phyloP scores from a whole-genome alignment of 108 stramenopile genomes.

The Mediolabrus comicus region DNA sequence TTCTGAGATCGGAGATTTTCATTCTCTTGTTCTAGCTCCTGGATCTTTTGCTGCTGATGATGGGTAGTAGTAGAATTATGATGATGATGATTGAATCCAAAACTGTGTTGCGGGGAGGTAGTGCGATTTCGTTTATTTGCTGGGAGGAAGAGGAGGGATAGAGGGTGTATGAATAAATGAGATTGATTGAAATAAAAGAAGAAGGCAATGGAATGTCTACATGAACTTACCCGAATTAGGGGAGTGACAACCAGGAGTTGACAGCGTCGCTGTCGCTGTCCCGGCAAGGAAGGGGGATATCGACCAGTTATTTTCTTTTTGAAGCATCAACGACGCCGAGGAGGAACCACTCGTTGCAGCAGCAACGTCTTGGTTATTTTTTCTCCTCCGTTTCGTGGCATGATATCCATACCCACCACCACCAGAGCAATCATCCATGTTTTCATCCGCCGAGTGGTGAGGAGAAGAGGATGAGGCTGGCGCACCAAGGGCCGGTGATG shows the following conservation, averaged over 20 bases:
- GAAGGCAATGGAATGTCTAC: neutral
- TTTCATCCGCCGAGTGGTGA: conserved; percentile 38
- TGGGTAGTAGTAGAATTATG: neutral
- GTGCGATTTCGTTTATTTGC: conserved; percentile 1
- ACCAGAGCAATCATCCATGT: conserved; percentile 48
- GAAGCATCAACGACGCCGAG: no score
- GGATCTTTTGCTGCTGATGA: conserved; percentile 24
- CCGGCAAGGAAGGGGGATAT: conserved; percentile 9
- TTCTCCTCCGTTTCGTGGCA: conserved; percentile 52
- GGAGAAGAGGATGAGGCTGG: neutral
- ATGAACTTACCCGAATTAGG: conserved; percentile 8
- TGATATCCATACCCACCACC: conserved; percentile 35
- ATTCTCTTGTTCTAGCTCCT: conserved; percentile 63
- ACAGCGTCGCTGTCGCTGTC: neutral
- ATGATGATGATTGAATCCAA: conserved; percentile 6
- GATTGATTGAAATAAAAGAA: neutral
- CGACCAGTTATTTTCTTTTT: conserved; percentile 14
- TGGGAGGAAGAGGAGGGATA: neutral
- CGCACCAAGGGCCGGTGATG: neutral
- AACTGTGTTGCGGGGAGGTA: neutral
- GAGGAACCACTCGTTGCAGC: neutral
- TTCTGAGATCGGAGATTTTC: conserved; percentile 48
- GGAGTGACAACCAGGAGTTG: conserved; percentile 2
- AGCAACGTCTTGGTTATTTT: conserved; percentile 49
- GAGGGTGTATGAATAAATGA: neutral